phyloP scores from a whole-genome alignment of 1,284 basidiomycete species.

The Ceratobasidium sp. region DNA sequence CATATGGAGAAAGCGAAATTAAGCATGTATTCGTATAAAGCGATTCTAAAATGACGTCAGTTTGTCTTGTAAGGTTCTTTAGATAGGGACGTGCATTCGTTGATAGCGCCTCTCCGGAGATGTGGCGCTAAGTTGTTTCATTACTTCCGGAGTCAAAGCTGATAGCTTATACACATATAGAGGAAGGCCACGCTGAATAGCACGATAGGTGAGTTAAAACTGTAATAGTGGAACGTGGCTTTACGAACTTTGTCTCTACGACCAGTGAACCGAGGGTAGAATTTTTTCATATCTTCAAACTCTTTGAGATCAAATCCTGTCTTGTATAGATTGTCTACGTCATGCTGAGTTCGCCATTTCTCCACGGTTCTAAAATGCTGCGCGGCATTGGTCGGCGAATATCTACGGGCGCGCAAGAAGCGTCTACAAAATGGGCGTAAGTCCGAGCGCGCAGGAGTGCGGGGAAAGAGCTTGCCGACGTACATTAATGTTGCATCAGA shows the following conservation, averaged over 20 bases:
- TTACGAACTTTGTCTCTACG: slow-evolving; percentile 74
- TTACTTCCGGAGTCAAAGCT: slow-evolving; percentile 63
- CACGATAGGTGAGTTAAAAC: slow-evolving; percentile 7
- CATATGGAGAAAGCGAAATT: slow-evolving; percentile 76
- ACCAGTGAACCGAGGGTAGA: slow-evolving; percentile 85
- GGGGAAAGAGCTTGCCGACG: slow-evolving; percentile 53
- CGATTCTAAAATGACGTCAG: slow-evolving; percentile 60
- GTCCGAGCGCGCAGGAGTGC: background rate
- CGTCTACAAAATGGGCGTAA: slow-evolving; percentile 64
- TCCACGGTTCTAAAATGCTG: slow-evolving; percentile 77
- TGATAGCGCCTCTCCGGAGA: slow-evolving; percentile 71
- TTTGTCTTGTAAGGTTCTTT: too few species aligned
- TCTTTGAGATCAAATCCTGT: slow-evolving; percentile 71
- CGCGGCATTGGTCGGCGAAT: slow-evolving; percentile 72
- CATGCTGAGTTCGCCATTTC: slow-evolving; percentile 73
- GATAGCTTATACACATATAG: slow-evolving; percentile 79
- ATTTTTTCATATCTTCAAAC: slow-evolving; percentile 70
- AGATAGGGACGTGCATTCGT: slow-evolving; percentile 70
- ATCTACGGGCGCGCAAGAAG: slow-evolving; percentile 80
- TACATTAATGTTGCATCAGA: slow-evolving; percentile 78
- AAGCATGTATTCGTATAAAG: slow-evolving; percentile 75
- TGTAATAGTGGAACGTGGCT: background rate
- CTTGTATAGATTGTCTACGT: slow-evolving; percentile 71
- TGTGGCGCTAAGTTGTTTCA: slow-evolving; percentile 72
- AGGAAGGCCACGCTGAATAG: slow-evolving; percentile 72